A percentile compares a stretch with the other conserved stretches of the same genome.
phyloP scores from a whole-genome alignment of 371 early-diverging fungal genomes.

The Conidiobolus coronatus region DNA sequence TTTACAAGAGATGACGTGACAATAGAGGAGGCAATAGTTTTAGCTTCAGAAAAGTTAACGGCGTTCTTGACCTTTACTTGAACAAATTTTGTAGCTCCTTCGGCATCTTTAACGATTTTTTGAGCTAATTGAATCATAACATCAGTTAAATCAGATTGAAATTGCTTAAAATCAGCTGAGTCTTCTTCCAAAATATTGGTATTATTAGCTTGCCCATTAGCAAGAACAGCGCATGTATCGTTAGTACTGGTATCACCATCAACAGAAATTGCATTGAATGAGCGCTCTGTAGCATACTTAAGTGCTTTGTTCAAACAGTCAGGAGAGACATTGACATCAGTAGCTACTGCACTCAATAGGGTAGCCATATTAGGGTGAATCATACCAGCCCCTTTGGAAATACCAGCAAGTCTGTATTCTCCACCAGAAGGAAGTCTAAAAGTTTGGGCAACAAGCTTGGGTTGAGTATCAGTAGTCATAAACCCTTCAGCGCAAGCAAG shows the following conservation, averaged over 20 bases:
- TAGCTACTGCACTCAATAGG: constrained; percentile 61
- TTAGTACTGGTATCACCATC: constrained; percentile 95
- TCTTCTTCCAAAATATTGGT: constrained; percentile 16
- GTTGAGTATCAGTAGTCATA: constrained; percentile 95
- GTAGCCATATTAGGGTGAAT: constrained; percentile 90
- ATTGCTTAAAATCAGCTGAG: constrained; percentile 29
- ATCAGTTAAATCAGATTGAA: constrained; percentile 41
- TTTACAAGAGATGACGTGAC: constrained; percentile 82
- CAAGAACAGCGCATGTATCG: constrained; percentile 70
- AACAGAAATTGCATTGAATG: constrained; percentile 81
- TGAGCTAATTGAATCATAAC: constrained; percentile 67
- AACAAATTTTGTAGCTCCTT: constrained; percentile 92
- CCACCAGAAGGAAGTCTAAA: constrained; percentile 21
- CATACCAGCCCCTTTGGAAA: constrained; percentile 93
- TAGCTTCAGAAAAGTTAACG: constrained; percentile 43
- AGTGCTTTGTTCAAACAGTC: constrained; percentile 41
- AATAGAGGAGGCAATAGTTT: constrained; percentile 62
- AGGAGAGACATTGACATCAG: constrained; percentile 49
- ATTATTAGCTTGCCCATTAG: constrained; percentile 46
- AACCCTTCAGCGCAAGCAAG: constrained; percentile 58
- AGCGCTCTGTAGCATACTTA: constrained; percentile 57
- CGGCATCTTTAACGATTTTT: constrained; percentile 80
- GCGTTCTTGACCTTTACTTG: constrained; percentile 71
- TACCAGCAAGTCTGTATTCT: constrained; percentile 59
- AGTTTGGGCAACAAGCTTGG: constrained; percentile 52